Evolutionary conservation across 2,329 filamentous ascomycete species (phyloP).

Genomic region (Penicillium sp.): DNA sequence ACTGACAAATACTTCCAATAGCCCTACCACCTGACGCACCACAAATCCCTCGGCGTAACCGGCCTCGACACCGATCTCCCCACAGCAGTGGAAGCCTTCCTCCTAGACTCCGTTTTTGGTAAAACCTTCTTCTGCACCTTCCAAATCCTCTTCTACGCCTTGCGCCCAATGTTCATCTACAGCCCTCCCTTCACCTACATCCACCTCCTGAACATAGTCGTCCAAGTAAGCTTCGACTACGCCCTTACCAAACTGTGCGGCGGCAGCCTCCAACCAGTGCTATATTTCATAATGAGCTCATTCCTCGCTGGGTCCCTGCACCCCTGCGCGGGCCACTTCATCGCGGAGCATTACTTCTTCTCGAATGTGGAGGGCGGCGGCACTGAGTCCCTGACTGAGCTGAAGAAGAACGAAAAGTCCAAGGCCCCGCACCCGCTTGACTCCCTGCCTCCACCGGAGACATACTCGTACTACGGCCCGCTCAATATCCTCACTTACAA

Average conservation of each 20-base stretch:
- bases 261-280: constrained; percentile 58
- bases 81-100: constrained; percentile 82
- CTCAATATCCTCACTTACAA: constrained; percentile 95
- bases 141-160: constrained; percentile 97
- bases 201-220: constrained; percentile 75
- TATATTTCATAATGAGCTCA: constrained; percentile 82
- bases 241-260: constrained; percentile 61
- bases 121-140: constrained; percentile 99
- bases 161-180: constrained; percentile 94
- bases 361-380: constrained; percentile 37
- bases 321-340: constrained; percentile 95
- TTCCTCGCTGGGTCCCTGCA: constrained; percentile 94
- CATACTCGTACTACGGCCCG: constrained; percentile 92
- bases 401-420: constrained; percentile 32
- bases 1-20: constrained; percentile 34
- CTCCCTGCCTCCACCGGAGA: constrained; percentile 75
- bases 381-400: constrained; percentile 54
- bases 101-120: constrained; percentile 88
- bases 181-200: constrained; percentile 80
- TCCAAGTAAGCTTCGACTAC: constrained; percentile 76
- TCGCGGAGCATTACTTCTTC: constrained; percentile 91
- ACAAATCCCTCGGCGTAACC: constrained; percentile 96
- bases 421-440: constrained; percentile 54
- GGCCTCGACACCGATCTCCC: constrained; percentile 95
- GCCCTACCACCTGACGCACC: constrained; percentile 97